Base-by-base conservation (phyloP, 495 filamentous ascomycete species). In the Podospora sp. region DNA sequence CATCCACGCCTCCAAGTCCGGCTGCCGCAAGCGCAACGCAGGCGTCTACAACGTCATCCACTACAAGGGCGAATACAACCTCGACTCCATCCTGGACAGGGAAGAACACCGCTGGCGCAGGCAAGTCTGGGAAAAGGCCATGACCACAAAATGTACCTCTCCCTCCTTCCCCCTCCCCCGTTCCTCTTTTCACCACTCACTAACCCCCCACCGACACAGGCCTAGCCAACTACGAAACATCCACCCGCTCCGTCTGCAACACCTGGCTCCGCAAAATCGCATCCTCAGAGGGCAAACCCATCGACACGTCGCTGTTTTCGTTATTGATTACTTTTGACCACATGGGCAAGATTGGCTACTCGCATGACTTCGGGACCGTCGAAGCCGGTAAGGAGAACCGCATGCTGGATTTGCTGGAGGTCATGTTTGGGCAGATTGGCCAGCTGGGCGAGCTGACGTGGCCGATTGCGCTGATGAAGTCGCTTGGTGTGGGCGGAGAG, bases 221-320 rank as follows among this genome's bases (percentile, higher is more conserved):
- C 79, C 85, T 89, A 69, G 86, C 89, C 69, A 85, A 88, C 76
- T 88, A 90, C 73, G 90, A 92, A 77, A 86, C 85, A 72, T 90
- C 89, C 78, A 87, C 89, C 63, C 84, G 88, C 70, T 91, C 91
- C 80, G 87, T 91, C 67, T 88, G 90, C 76, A 89, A 91, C 80
- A 90, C 87, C 82, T 91, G 69, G 69, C 35, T 73, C 2, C 22
- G 21, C 12, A 68, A 71, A 36, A n/a, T 73, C 7, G 62, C 24
- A 1, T 20, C 67, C 5, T 1, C 61, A 0, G 7, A 56, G 14
- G 65, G 67, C 2, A 51, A 50, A n/a, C 61, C 65, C 5, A 56
- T 73, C 27, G 50, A 73, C 18, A 69, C 69, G 1, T 66, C 69
- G 8, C 46, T 73, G n/a, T 71, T 69, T n/a, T 65, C 69, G 9